Percentiles rank a stretch among this genome's conserved stretches.
Evolutionary conservation across 1,139 yeast species (phyloP).

Genomic region (Geotrichum histeridarum): DNA sequence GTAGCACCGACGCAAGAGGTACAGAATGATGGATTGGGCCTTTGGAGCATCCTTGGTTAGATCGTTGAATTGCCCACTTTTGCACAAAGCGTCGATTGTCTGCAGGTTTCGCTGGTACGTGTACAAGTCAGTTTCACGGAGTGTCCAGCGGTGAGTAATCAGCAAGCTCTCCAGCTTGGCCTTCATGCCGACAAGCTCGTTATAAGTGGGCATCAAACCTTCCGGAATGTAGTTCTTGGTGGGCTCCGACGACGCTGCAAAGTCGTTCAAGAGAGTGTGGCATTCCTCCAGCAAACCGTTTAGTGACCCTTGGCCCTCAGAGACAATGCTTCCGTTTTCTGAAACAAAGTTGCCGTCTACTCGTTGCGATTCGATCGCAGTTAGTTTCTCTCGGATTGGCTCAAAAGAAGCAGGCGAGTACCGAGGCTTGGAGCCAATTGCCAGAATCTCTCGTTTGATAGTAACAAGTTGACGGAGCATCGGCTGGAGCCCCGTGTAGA

Average conservation of each 20-base stretch:
- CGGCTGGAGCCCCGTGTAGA: slow-evolving; percentile 36
- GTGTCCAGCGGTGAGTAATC: slow-evolving; percentile 92
- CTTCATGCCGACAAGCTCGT: slow-evolving; percentile 57
- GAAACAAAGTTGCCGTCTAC: slow-evolving; percentile 45
- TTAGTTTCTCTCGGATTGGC: slow-evolving; percentile 39
- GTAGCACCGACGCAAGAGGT: slow-evolving; percentile 81
- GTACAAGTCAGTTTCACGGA: slow-evolving; percentile 89
- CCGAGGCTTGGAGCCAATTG: slow-evolving; percentile 44
- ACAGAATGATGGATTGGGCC: slow-evolving; percentile 66
- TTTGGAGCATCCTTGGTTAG: slow-evolving; percentile 29
- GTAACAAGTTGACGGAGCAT: slow-evolving; percentile 41
- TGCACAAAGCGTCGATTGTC: slow-evolving; percentile 64
- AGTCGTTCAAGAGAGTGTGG: slow-evolving; percentile 64
- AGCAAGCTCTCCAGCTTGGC: slow-evolving; percentile 71
- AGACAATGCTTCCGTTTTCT: slow-evolving; percentile 25
- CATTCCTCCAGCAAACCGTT: slow-evolving; percentile 62
- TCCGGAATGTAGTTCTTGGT: slow-evolving; percentile 44
- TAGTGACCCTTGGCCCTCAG: slow-evolving; percentile 52
- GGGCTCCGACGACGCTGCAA: slow-evolving; percentile 53
- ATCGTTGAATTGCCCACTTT: slow-evolving; percentile 51
- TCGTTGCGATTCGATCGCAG: slow-evolving; percentile 42
- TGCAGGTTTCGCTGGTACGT: slow-evolving; percentile 69
- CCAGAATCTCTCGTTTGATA: slow-evolving; percentile 50
- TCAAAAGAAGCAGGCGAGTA: slow-evolving; percentile 36
- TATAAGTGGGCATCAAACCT: slow-evolving; percentile 47